These are phyloP conservation scores for Taiozyma sp. DNA, from an alignment of 1,139 yeast genomes.

Conservation along the genomic window DNA sequence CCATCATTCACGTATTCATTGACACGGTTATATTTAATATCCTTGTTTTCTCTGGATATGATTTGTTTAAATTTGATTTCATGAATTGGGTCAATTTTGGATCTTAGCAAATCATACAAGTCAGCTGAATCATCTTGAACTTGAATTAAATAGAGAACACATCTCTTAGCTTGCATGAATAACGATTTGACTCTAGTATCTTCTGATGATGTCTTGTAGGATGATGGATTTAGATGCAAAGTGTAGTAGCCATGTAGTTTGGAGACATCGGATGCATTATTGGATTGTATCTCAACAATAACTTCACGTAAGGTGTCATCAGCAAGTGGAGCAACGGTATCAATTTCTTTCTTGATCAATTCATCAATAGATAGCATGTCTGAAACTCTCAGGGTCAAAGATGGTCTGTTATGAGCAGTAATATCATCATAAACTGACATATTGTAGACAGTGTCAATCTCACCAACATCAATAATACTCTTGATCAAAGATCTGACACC, in stretches of 20 bases:
- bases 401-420: constrained; percentile 60
- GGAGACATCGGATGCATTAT: constrained; percentile 37
- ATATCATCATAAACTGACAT: constrained; percentile 69
- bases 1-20: constrained; percentile 24
- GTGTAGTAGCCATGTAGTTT: constrained; percentile 27
- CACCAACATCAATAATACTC: constrained; percentile 48
- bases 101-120: constrained; percentile 64
- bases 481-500: constrained; percentile 39
- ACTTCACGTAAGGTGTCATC: constrained; percentile 55
- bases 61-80: constrained; percentile 58
- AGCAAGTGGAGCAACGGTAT: constrained; percentile 39
- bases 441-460: constrained; percentile 54
- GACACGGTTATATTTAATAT: constrained; percentile 23
- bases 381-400: constrained; percentile 52
- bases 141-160: constrained; percentile 71
- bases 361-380: constrained; percentile 62
- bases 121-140: constrained; percentile 71
- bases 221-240: constrained; percentile 44
- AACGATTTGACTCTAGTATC: constrained; percentile 46
- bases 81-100: constrained; percentile 64
- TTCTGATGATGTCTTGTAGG: constrained; percentile 30
- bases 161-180: constrained; percentile 76
- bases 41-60: constrained; percentile 42
- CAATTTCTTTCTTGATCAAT: constrained; percentile 47
- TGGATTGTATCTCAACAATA: constrained; percentile 34